A percentile compares a stretch with the other conserved stretches of the same genome.
These are phyloP conservation scores for Cinnamomum chago DNA, from an alignment of 164 flowering plant species.

Conservation along the genomic window DNA sequence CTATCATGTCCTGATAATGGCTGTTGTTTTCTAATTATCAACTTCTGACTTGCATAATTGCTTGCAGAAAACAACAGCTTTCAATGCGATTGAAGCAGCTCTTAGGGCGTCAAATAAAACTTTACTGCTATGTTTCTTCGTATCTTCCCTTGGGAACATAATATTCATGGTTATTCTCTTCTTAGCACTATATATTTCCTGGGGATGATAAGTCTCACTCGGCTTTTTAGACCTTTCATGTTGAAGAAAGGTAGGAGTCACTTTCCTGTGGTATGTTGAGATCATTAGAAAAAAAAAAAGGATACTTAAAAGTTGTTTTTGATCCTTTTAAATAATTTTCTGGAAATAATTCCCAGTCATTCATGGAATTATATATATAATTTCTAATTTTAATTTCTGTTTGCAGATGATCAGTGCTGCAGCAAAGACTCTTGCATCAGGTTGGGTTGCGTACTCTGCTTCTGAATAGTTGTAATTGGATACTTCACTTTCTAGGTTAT, in stretches of 20 bases:
- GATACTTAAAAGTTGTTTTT: neutral
- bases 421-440: constrained; percentile 94
- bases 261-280: constrained; percentile 83
- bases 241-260: constrained; percentile 79
- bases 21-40: constrained; percentile 3
- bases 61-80: constrained; percentile 73
- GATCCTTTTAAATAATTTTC: neutral
- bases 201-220: constrained; percentile 81
- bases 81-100: constrained; percentile 68
- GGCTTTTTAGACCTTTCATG: constrained; percentile 70
- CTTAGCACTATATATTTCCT: constrained; percentile 57
- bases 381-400: neutral
- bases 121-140: neutral
- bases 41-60: constrained; percentile 1
- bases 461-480: constrained; percentile 63
- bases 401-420: constrained; percentile 98
- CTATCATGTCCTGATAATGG: neutral
- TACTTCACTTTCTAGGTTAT: constrained; percentile 86
- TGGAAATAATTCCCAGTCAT: neutral
- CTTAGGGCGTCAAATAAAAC: constrained; percentile 45
- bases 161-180: neutral
- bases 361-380: neutral
- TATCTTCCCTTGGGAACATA: neutral
- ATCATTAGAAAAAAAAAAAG: neutral
- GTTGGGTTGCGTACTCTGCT: constrained; percentile 90